A percentile compares a stretch with the other conserved stretches of the same genome.
phyloP scores from a whole-genome alignment of 768 basidiomycete genomes.

The Pilatotrama ljubarskyi region DNA sequence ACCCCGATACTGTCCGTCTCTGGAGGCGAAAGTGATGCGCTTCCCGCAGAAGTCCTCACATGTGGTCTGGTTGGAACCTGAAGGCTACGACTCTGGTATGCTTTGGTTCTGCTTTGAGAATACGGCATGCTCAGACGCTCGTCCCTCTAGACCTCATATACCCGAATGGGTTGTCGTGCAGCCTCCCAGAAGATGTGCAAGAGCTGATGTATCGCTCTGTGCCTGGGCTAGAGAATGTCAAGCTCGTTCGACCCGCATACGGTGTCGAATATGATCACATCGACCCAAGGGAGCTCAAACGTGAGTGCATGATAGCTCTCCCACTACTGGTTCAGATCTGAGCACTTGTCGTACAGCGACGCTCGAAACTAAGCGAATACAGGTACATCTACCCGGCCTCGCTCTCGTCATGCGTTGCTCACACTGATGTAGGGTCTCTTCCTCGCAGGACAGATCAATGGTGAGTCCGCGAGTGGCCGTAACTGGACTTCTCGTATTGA shows the following conservation, averaged over 20 bases:
- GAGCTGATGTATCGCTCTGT: constrained; percentile 82
- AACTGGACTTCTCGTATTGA: neutral
- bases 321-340: neutral
- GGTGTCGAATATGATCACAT: constrained; percentile 93
- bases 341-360: constrained; percentile 51
- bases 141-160: constrained; percentile 70
- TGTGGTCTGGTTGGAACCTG: constrained; percentile 87
- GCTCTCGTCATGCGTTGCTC: neutral
- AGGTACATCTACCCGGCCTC: constrained; percentile 38
- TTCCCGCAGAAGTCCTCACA: constrained; percentile 74
- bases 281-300: constrained; percentile 76
- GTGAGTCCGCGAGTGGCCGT: constrained; percentile 30
- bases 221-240: constrained; percentile 80
- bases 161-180: constrained; percentile 87
- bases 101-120: too few relatives aligned
- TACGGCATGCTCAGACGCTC: too few relatives aligned
- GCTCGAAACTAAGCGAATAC: constrained; percentile 82
- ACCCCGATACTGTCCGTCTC: constrained; percentile 88
- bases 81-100: constrained; percentile 84
- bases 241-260: constrained; percentile 84
- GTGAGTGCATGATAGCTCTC: constrained; percentile 43
- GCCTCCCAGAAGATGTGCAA: constrained; percentile 84
- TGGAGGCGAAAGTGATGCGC: constrained; percentile 83
- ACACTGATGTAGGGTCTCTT: constrained; percentile 63
- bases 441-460: constrained; percentile 90